Base-by-base conservation (phyloP, 2,329 filamentous ascomycete species). In the Neurospora crassa region DNA sequence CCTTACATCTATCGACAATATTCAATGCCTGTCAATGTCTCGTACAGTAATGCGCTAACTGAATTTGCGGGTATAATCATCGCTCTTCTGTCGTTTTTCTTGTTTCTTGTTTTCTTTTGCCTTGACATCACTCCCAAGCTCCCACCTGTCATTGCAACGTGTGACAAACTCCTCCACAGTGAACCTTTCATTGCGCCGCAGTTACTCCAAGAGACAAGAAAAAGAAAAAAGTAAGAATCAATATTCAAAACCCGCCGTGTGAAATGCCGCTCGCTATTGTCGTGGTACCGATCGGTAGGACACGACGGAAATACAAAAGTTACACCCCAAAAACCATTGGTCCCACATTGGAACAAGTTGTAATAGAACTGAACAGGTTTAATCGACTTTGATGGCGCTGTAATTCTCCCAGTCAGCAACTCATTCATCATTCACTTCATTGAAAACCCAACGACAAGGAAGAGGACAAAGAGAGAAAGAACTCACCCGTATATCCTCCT, bases 401-500 rank as follows among this genome's bases (percentile, higher is more conserved):
- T 29, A 37, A 40, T 16, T 53, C 67, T 0, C n/a, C 40, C 20
- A 63, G 70, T 78, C 67, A 77, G 75, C 70, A 69, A 34, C 34
- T 69, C n/a, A 18, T 29, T 70, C 34, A 42, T 42, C 40, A 42
- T 42, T 14, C 40, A 16, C 40, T 42, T 42, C 14, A 6, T 6
- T 14, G 16, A 16, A 42, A 42, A 16, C 14, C 14, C 40, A 42
- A 42, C 5, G 14, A 42, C 14, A 42, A 16, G 40, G 40, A 42
- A 42, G 14, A 2, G 6, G 0, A 16, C 10, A 1, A 6, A 37
- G 8, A 37, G 5, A 24, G 24, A 41, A 24, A 41, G 20, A 6
- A 37, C 89, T 83, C 79, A 92, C 89, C 88, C 88, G 79, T 96
- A 97, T 78, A 97, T 94, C 78, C 90, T 88, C 78, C 92, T 85